Percentiles rank a stretch among this genome's conserved stretches.
These are phyloP conservation scores for Rhizophagus sp. DNA, from an alignment of 192 early-diverging fungal species.

Conservation along the genomic window DNA sequence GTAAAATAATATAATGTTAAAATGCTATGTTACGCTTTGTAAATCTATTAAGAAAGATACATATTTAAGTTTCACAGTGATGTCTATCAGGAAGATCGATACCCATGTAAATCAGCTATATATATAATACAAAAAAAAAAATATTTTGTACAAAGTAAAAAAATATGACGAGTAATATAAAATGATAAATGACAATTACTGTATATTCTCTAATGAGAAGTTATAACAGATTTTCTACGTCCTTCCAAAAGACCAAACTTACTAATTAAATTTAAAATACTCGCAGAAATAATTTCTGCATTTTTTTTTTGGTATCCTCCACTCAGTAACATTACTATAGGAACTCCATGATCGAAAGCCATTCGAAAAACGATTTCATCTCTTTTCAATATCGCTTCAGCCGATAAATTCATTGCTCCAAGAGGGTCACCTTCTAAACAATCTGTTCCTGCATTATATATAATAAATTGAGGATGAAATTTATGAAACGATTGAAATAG, in stretches of 20 bases:
- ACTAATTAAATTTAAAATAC: constrained; percentile 24
- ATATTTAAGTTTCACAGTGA: no score
- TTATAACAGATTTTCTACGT: neutral
- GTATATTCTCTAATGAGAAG: neutral
- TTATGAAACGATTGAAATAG: constrained; percentile 26
- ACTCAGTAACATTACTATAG: constrained; percentile 28
- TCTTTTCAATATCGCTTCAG: constrained; percentile 23
- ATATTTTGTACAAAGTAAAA: no score
- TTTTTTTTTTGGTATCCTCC: constrained; percentile 36
- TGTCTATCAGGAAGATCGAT: no score
- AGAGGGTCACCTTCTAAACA: constrained; percentile 29
- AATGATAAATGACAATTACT: no score
- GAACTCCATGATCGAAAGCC: constrained; percentile 27
- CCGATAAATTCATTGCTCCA: constrained; percentile 18
- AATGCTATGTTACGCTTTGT: no score
- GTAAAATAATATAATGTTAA: no score
- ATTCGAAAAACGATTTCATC: constrained; percentile 30
- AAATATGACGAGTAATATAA: neutral
- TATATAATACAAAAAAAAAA: no score
- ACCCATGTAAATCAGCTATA: no score
- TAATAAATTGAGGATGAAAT: constrained; percentile 30
- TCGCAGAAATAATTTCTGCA: constrained; percentile 27
- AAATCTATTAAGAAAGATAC: no score
- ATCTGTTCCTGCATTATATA: constrained; percentile 34
- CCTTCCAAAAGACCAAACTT: constrained; percentile 26